Conservation (phyloP, 1,284 basidiomycete species). For the Pseudozyma hubeiensis region DNA sequence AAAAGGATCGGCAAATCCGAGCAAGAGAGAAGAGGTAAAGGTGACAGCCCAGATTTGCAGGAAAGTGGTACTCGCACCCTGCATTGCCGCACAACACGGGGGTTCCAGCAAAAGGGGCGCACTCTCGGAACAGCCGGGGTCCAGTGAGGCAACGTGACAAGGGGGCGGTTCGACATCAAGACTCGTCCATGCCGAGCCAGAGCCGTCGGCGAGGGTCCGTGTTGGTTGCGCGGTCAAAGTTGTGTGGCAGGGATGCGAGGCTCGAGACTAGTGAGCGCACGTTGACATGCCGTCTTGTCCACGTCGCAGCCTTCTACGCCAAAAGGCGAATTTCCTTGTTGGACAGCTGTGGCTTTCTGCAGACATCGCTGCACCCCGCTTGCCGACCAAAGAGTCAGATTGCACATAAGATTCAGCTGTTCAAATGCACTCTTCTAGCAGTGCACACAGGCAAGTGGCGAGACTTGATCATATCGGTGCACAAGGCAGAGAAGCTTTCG, state of each 20-base stretch:
- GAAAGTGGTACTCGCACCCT: background rate
- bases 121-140: background rate
- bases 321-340: background rate
- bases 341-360: background rate
- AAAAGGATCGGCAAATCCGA: background rate
- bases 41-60: too few relatives aligned
- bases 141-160: background rate
- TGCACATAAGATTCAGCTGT: too few relatives aligned
- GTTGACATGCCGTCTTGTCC: conserved; percentile 36
- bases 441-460: too few relatives aligned
- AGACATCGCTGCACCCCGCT: too few relatives aligned
- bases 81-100: background rate
- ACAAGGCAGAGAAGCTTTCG: too few relatives aligned
- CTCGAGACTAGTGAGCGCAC: conserved; percentile 27
- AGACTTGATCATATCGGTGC: too few relatives aligned
- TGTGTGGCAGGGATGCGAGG: background rate
- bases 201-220: conserved; percentile 3
- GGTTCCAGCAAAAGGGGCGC: background rate
- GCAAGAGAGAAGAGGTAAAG: too few relatives aligned
- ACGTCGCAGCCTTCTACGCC: conserved; percentile 11
- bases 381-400: too few relatives aligned
- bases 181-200: background rate
- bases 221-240: background rate
- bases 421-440: too few relatives aligned
- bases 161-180: background rate